These are phyloP conservation scores for Microascus cirrosus DNA, from an alignment of 2,329 filamentous ascomycete genomes.

Conservation along the genomic window DNA sequence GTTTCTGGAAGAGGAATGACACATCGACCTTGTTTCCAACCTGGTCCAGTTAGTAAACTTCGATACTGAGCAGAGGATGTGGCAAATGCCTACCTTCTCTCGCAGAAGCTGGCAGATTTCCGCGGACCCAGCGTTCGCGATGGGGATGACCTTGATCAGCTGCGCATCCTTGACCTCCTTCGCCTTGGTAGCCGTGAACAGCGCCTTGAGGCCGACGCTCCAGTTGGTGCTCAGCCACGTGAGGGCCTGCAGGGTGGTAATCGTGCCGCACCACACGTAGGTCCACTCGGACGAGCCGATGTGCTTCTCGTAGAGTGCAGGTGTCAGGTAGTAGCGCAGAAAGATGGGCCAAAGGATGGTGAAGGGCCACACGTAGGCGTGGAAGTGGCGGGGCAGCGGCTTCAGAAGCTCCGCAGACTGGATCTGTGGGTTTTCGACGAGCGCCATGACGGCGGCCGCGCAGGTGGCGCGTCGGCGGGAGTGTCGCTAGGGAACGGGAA, in stretches of 20 bases:
- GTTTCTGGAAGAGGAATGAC: conserved; percentile 96
- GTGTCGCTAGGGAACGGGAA: background rate
- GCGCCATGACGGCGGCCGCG: conserved; percentile 41
- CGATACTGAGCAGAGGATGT: background rate
- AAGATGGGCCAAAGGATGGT: conserved; percentile 86
- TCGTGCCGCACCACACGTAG: conserved; percentile 83
- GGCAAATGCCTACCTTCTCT: conserved; percentile 46
- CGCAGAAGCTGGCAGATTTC: conserved; percentile 77
- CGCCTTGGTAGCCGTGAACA: conserved; percentile 69
- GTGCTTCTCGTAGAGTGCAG: conserved; percentile 78
- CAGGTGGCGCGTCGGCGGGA: background rate
- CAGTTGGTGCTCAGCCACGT: conserved; percentile 95
- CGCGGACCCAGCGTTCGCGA: conserved; percentile 76
- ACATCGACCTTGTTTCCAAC: conserved; percentile 62
- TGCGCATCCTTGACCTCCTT: conserved; percentile 60
- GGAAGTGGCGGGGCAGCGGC: conserved; percentile 68
- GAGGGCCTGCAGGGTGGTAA: conserved; percentile 78
- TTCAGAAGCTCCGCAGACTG: conserved; percentile 78
- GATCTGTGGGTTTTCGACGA: conserved; percentile 89
- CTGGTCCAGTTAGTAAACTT: conserved; percentile 20
- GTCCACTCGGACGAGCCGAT: conserved; percentile 97
- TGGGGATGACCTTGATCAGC: conserved; percentile 85
- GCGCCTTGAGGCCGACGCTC: conserved; percentile 77
- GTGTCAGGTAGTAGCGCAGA: conserved; percentile 73
- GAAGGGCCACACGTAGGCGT: conserved; percentile 91